These are phyloP conservation scores for Colletotrichum tofieldiae DNA, from an alignment of 2,329 filamentous ascomycete genomes.

Conservation along the genomic window DNA sequence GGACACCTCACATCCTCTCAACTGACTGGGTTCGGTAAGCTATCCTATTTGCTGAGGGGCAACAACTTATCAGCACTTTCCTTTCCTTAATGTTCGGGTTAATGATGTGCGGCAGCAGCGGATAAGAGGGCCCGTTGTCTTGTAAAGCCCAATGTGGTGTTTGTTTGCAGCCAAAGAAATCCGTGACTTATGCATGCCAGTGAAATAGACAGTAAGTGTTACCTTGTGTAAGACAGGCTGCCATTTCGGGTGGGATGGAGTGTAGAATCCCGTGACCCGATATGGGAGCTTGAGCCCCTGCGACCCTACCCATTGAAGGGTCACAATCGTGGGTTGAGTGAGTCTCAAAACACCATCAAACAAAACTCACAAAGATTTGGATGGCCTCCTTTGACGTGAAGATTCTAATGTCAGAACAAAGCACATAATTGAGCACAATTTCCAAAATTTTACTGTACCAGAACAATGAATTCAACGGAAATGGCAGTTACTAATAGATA, in stretches of 20 bases:
- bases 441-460: slow-evolving; percentile 4
- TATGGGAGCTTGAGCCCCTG: too few relatives aligned
- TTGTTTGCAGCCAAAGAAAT: not conserved
- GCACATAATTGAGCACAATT: not conserved
- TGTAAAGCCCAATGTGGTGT: not conserved
- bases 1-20: slow-evolving; percentile 2
- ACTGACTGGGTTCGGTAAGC: not conserved
- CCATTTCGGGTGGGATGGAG: slow-evolving; percentile 5
- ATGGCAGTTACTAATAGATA: not conserved
- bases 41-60: slow-evolving; percentile 22
- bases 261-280: not conserved
- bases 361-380: not conserved
- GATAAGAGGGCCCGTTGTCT: not conserved
- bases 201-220: not conserved
- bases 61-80: not conserved
- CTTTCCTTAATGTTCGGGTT: slow-evolving; percentile 1
- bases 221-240: not conserved
- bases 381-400: not conserved
- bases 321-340: not conserved
- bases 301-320: not conserved
- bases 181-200: not conserved
- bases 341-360: not conserved
- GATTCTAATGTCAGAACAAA: not conserved
- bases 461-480: slow-evolving; percentile 1
- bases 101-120: not conserved